These are phyloP conservation scores for Gentiana macrophylla DNA, from an alignment of 257 asterid species.

Conservation along the genomic window DNA sequence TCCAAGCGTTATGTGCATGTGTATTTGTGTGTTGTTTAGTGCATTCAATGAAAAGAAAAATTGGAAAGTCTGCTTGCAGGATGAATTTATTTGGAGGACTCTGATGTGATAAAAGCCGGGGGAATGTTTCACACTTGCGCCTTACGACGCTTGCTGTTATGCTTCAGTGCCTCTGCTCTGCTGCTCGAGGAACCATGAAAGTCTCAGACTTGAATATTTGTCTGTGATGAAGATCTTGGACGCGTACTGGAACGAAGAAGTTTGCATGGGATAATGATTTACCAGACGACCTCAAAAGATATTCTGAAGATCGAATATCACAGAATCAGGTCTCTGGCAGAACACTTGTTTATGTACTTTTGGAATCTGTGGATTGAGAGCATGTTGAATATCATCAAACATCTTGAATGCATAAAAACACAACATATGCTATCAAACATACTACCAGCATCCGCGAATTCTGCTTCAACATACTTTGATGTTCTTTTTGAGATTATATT, in stretches of 20 bases:
- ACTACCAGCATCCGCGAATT: slow-evolving; percentile 13
- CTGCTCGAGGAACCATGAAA: slow-evolving; percentile 11
- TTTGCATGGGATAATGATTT: slow-evolving; percentile 26
- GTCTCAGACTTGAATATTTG: slow-evolving; percentile 23
- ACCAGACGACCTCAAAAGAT: slow-evolving; percentile 7
- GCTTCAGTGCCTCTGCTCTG: slow-evolving; percentile 14
- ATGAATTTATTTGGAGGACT: slow-evolving; percentile 32
- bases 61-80: slow-evolving; percentile 20
- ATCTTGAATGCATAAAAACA: slow-evolving; percentile 20
- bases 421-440: not conserved
- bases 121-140: slow-evolving; percentile 48
- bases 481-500: not conserved
- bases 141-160: slow-evolving; percentile 43
- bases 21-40: too few relatives aligned
- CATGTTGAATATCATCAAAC: slow-evolving; percentile 17
- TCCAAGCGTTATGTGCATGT: too few relatives aligned
- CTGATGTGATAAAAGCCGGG: slow-evolving; percentile 37
- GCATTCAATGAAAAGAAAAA: too few relatives aligned
- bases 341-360: slow-evolving; percentile 21
- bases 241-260: slow-evolving; percentile 17
- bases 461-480: slow-evolving; percentile 25
- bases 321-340: slow-evolving; percentile 22
- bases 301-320: slow-evolving; percentile 17
- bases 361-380: slow-evolving; percentile 36
- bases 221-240: slow-evolving; percentile 34